Evolutionary conservation across 768 basidiomycete genomes (phyloP), one percentile per base, ranked within the genome.

Genomic region (Suillus fuscotomentosus): DNA sequence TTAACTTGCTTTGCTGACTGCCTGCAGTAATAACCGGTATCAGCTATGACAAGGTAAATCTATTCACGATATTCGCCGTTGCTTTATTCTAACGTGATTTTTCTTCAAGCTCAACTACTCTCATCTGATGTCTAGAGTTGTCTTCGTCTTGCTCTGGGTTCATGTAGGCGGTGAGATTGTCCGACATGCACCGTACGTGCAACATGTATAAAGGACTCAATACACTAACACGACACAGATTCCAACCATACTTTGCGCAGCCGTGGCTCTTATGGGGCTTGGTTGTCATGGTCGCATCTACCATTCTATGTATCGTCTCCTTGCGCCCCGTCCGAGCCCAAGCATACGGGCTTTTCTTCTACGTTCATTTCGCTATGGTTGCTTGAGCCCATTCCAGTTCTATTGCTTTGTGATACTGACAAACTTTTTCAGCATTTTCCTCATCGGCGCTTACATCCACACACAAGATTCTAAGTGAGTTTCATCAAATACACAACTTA

Each of bases 21-120:
- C 60, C 42, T 22, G 38, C 64, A 87, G 85, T 78, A 39, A 68
- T 86, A 39, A 87, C 85, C 4, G 84, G 85, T 22, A 73, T 87
- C 56, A 81, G 83, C 63, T 82, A 71, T 56, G 75, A 76, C 41
- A 71, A 85, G 83, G 76, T 83, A 24, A 74, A 79, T 65, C 74
- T 78, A 41, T 43, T n/a, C 24, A 10, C 31, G 10, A 31, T 43
- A n/a, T 17, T 17, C 14, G 36, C 61, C 27, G 2, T 59, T 8
- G 20, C 36, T 13, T 17, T 22, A 53, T 34, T 54, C 24, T 61
- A 36, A 63, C 57, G 45, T 42, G n/a, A 22, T 27, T 42, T 27
- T 13, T 17, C 14, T 43, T 24, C 14, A 59, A 78, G 77, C 66
- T 78, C 31, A 77, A 75, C 67, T 73, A 76, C 45, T 48, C 74